Evolutionary conservation across 805 yeast genomes (phyloP).

Genomic region (Starmera quercuum): DNA sequence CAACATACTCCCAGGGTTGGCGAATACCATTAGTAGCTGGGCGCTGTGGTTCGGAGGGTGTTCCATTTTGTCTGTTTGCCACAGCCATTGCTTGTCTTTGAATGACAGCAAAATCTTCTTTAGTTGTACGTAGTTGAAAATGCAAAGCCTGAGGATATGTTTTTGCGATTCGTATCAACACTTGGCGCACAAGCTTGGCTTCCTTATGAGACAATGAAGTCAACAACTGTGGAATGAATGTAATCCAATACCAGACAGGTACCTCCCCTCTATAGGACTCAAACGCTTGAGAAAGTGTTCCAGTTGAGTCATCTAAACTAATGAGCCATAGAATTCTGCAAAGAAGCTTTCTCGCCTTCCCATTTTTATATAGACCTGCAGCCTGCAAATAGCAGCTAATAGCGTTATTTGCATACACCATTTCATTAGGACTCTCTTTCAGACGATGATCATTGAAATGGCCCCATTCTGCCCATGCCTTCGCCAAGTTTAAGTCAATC

Average conservation of each 20-base stretch:
- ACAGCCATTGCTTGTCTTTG: conserved; percentile 66
- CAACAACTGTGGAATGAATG: conserved; percentile 89
- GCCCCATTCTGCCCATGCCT: conserved; percentile 99
- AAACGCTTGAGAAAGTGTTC: conserved; percentile 78
- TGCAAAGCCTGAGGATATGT: conserved; percentile 96
- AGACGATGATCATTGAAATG: conserved; percentile 83
- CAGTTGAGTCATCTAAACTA: conserved; percentile 79
- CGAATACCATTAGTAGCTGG: conserved; percentile 24
- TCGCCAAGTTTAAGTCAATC: conserved; percentile 85
- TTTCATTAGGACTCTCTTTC: conserved; percentile 75
- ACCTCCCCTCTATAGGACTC: conserved; percentile 91
- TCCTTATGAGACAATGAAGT: conserved; percentile 88
- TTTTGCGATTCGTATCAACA: conserved; percentile 87
- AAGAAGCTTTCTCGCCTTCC: conserved; percentile 79
- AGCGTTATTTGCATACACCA: conserved; percentile 85
- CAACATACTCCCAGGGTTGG: conserved; percentile 91
- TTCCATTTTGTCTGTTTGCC: conserved; percentile 24
- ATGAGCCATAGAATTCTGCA: conserved; percentile 92
- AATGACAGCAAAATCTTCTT: conserved; percentile 84
- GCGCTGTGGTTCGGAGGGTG: conserved; percentile 3
- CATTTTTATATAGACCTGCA: conserved; percentile 90
- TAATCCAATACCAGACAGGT: conserved; percentile 99
- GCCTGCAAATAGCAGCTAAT: conserved; percentile 95
- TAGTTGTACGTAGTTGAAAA: conserved; percentile 90
- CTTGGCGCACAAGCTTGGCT: conserved; percentile 81